phyloP scores from a whole-genome alignment of 2,329 filamentous ascomycete genomes.

The Mycosphaerella arachidis region DNA sequence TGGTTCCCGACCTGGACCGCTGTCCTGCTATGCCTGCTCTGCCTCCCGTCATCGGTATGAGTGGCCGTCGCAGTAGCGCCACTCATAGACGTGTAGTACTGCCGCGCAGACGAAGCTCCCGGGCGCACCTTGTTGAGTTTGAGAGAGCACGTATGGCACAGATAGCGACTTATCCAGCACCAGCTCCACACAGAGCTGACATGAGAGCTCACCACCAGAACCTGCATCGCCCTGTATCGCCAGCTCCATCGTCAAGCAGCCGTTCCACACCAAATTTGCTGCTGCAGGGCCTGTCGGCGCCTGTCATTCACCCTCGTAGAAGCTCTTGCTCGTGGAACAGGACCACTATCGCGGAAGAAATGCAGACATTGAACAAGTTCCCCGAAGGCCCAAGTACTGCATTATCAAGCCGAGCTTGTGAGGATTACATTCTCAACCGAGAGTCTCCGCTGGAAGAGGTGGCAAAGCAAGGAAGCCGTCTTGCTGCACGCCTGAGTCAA shows the following conservation, averaged over 20 bases:
- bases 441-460: slow-evolving; percentile 33
- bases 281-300: neutral
- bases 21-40: slow-evolving; percentile 19
- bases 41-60: slow-evolving; percentile 6
- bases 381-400: neutral
- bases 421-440: slow-evolving; percentile 20
- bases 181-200: neutral
- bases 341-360: neutral
- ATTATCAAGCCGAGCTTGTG: neutral
- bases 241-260: slow-evolving; percentile 14
- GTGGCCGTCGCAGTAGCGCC: slow-evolving; percentile 12
- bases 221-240: slow-evolving; percentile 2
- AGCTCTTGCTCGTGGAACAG: slow-evolving; percentile 20
- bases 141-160: slow-evolving; percentile 3
- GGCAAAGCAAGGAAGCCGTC: slow-evolving; percentile 26
- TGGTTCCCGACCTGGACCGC: slow-evolving; percentile 16
- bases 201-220: neutral
- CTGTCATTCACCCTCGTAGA: slow-evolving; percentile 13
- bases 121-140: slow-evolving; percentile 8
- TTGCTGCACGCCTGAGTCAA: slow-evolving; percentile 18
- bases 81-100: slow-evolving; percentile 15
- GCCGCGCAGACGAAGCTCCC: slow-evolving; percentile 16
- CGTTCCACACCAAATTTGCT: slow-evolving; percentile 25
- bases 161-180: neutral
- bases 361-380: neutral